Percentiles rank a stretch among this genome's conserved stretches.
These are phyloP conservation scores for Puccinia horiana DNA, from an alignment of 1,284 basidiomycete species.

Conservation along the genomic window DNA sequence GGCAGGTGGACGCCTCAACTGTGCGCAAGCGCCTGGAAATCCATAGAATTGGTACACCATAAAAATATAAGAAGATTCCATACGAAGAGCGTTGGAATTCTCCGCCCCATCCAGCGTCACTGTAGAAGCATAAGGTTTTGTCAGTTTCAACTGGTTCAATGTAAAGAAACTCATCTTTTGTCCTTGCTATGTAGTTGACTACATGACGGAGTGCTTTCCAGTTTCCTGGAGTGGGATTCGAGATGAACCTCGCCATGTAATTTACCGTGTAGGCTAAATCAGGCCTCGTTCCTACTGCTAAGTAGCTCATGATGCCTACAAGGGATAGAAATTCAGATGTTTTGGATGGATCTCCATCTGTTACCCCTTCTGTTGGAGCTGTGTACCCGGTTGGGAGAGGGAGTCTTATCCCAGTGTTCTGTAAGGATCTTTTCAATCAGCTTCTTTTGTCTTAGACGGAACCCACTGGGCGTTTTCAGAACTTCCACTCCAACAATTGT, in stretches of 20 bases:
- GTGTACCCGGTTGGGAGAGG: background rate
- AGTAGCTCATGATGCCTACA: background rate
- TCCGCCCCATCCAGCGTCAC: background rate
- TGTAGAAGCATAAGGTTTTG: background rate
- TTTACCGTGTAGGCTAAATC: constrained; percentile 7
- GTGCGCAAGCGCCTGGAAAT: background rate
- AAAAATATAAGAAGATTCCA: background rate
- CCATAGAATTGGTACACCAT: constrained; percentile 13
- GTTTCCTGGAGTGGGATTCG: background rate
- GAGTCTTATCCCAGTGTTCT: background rate
- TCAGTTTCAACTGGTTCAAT: background rate
- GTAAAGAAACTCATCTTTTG: background rate
- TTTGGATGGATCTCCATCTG: background rate
- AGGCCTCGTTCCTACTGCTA: constrained; percentile 8
- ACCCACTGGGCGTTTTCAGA: background rate
- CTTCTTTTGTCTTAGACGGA: background rate
- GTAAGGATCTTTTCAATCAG: background rate
- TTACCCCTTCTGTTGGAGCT: background rate
- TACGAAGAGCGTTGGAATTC: too few species aligned
- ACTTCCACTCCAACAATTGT: background rate
- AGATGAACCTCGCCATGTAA: background rate
- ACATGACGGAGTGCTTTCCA: constrained; percentile 10
- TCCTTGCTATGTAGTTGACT: background rate
- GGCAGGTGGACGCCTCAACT: constrained; percentile 6
- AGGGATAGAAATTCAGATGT: background rate